A percentile compares a stretch with the other conserved stretches of the same genome.
Conservation (phyloP, 225 moss, liverwort and hornwort genomes). For the Pseudoscleropodium purum region DNA sequence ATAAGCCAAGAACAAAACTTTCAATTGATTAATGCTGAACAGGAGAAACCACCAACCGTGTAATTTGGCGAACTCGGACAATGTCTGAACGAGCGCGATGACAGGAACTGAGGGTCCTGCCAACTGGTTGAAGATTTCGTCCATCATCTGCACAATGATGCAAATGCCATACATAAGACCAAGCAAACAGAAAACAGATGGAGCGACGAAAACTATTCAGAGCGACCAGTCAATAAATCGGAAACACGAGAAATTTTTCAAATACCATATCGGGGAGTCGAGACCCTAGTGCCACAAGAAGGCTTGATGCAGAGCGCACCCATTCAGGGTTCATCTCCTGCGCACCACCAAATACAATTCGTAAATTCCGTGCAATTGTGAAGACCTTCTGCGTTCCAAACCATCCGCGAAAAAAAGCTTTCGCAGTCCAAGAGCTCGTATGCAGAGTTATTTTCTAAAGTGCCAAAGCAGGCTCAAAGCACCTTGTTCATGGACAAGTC, state of each 20-base stretch:
- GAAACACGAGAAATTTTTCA: not conserved
- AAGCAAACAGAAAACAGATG: not conserved
- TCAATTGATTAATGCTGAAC: not conserved
- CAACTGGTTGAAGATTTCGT: conserved; percentile 86
- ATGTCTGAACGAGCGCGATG: conserved; percentile 79
- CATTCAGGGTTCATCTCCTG: conserved; percentile 92
- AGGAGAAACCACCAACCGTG: conserved; percentile 59
- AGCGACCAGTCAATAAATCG: not conserved
- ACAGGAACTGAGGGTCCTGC: conserved; percentile 74
- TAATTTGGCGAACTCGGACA: conserved; percentile 78
- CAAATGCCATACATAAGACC: not conserved
- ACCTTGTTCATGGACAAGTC: conserved; percentile 94
- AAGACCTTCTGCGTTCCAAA: not conserved
- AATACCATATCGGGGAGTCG: conserved; percentile 92
- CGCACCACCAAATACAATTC: conserved; percentile 3
- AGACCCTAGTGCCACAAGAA: conserved; percentile 91
- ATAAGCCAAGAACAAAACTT: not conserved
- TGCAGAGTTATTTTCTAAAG: not conserved
- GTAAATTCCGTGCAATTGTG: not conserved
- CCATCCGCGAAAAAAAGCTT: not conserved
- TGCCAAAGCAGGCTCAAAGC: not conserved
- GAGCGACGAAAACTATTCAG: not conserved
- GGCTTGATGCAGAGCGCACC: conserved; percentile 83
- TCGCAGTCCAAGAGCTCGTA: not conserved
- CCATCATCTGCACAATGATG: conserved; percentile 78